Conservation (phyloP, 257 asterid genomes). For the Coffea canephora region DNA sequence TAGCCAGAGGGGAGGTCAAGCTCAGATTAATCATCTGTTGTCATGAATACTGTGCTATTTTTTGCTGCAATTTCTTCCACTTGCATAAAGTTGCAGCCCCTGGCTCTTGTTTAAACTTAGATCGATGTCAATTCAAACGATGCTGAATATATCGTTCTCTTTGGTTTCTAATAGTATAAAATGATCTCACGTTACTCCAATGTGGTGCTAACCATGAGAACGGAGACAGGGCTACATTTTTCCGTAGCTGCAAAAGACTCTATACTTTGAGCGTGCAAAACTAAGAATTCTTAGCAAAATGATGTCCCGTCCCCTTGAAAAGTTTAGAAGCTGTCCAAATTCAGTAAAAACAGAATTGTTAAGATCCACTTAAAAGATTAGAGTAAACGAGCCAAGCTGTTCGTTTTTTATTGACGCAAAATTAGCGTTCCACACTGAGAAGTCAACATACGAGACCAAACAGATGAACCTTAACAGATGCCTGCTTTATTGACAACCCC, state of each 20-base stretch:
- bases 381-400: no score
- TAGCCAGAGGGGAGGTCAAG: neutral
- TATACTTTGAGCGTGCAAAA: neutral
- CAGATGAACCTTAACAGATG: no score
- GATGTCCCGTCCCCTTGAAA: neutral
- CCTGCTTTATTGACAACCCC: no score
- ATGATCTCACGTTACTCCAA: neutral
- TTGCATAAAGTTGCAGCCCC: neutral
- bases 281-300: no score
- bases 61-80: neutral
- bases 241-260: no score
- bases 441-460: neutral
- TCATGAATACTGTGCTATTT: no score
- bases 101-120: neutral
- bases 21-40: neutral
- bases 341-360: neutral
- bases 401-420: neutral
- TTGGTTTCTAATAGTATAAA: neutral
- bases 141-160: neutral
- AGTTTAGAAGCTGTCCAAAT: neutral
- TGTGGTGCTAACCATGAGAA: neutral
- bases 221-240: neutral
- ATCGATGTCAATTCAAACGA: neutral
- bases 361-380: neutral
- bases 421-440: no score